phyloP scores from a whole-genome alignment of 139 green algal species.

The Dunaliella sp. region DNA sequence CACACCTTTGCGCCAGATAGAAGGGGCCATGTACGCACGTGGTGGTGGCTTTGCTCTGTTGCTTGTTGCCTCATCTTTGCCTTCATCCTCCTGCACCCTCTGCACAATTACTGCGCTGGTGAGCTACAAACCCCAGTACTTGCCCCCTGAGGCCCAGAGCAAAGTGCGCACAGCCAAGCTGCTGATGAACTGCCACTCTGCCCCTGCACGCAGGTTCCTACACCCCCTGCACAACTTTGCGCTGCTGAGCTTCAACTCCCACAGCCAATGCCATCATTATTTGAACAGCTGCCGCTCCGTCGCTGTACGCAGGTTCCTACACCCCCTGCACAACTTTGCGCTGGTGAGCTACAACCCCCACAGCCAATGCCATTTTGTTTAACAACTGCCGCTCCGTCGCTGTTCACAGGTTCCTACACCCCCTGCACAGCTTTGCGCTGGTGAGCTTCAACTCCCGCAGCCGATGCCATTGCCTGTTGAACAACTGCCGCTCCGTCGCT shows the following conservation, averaged over 20 bases:
- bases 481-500: too few species aligned
- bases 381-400: too few species aligned
- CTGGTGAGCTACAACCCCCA: slow-evolving; percentile 72
- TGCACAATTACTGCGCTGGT: slow-evolving; percentile 85
- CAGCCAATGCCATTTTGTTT: too few species aligned
- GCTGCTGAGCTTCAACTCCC: slow-evolving; percentile 71
- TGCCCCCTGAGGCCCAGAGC: slow-evolving; percentile 55
- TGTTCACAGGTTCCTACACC: slow-evolving; percentile 70
- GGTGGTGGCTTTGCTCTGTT: too few species aligned
- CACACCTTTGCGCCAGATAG: slow-evolving; percentile 82
- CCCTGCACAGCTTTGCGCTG: slow-evolving; percentile 83
- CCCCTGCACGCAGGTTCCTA: slow-evolving; percentile 58
- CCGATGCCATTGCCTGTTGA: too few species aligned
- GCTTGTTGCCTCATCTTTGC: too few species aligned
- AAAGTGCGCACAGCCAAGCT: slow-evolving; percentile 40
- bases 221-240: slow-evolving; percentile 88
- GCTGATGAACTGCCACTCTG: too few species aligned
- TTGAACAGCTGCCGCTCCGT: too few species aligned
- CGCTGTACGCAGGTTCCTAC: slow-evolving; percentile 62
- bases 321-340: slow-evolving; percentile 86
- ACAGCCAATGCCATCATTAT: too few species aligned
- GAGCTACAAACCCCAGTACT: slow-evolving; percentile 59
- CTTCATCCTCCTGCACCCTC: slow-evolving; percentile 75
- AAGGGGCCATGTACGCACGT: slow-evolving; percentile 60
- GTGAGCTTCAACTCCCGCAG: slow-evolving; percentile 60